phyloP scores from a whole-genome alignment of 306 rosid genomes.

The Vigna mungo region DNA sequence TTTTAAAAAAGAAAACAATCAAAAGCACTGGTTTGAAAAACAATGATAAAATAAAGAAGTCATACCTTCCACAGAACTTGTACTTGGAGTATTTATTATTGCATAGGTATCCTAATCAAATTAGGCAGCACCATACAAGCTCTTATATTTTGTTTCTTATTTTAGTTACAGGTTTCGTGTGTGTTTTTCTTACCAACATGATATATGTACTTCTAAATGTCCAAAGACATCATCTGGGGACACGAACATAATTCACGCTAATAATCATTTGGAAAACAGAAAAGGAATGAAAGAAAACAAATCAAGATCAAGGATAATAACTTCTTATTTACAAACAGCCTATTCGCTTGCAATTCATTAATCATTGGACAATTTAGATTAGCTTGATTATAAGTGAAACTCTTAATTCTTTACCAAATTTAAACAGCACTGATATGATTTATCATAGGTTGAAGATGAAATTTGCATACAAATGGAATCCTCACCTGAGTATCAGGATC shows the following conservation, averaged over 20 bases:
- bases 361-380: constrained; percentile 28
- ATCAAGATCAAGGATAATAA: constrained; percentile 16
- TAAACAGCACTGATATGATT: constrained; percentile 20
- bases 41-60: not conserved
- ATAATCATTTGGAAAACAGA: constrained; percentile 9
- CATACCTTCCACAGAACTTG: not conserved
- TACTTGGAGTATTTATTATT: not conserved
- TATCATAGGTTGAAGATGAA: constrained; percentile 26
- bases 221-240: constrained; percentile 30
- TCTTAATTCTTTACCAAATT: constrained; percentile 18
- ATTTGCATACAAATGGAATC: constrained; percentile 32
- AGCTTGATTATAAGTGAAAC: constrained; percentile 24
- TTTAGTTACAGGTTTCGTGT: not conserved
- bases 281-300: not conserved
- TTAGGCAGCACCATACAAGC: constrained; percentile 6
- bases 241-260: constrained; percentile 4
- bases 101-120: constrained; percentile 5
- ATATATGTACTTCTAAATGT: constrained; percentile 3
- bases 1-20: not conserved
- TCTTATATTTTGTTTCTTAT: not conserved
- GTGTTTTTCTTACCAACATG: not conserved
- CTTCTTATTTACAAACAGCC: not conserved
- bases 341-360: constrained; percentile 7
- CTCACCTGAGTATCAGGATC: constrained; percentile 92
- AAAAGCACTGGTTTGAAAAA: constrained; percentile 6